A percentile compares a stretch with the other conserved stretches of the same genome.
Evolutionary conservation across 2,329 filamentous ascomycete species (phyloP).

Genomic region (Alternaria angustiovoidea): DNA sequence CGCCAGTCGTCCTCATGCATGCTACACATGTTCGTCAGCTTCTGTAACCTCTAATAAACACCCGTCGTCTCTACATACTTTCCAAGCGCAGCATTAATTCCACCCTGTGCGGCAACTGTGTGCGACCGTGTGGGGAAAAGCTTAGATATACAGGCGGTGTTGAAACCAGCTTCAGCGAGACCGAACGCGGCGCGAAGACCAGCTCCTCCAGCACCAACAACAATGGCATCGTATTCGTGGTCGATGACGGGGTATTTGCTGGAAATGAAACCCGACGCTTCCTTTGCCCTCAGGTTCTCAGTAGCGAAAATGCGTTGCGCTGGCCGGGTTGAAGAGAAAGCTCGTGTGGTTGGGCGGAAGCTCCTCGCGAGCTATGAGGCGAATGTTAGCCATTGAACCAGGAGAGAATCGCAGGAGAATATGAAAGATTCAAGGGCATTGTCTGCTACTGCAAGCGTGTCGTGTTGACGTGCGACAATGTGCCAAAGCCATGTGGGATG

Average conservation of each 20-base stretch:
- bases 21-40: slow-evolving; percentile 47
- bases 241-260: slow-evolving; percentile 97
- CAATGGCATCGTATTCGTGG: slow-evolving; percentile 98
- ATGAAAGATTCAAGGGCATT: not conserved
- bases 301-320: slow-evolving; percentile 86
- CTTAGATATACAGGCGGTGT: slow-evolving; percentile 86
- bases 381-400: slow-evolving; percentile 42
- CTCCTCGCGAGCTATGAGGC: slow-evolving; percentile 67
- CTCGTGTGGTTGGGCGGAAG: slow-evolving; percentile 71
- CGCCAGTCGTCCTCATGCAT: slow-evolving; percentile 99
- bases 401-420: not conserved
- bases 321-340: slow-evolving; percentile 87
- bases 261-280: slow-evolving; percentile 85
- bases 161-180: slow-evolving; percentile 87
- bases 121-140: slow-evolving; percentile 86
- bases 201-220: slow-evolving; percentile 84
- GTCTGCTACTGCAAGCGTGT: not conserved
- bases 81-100: slow-evolving; percentile 86
- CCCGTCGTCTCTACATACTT: slow-evolving; percentile 59
- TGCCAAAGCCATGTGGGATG: slow-evolving; percentile 29
- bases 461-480: slow-evolving; percentile 6
- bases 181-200: slow-evolving; percentile 85
- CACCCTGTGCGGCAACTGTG: slow-evolving; percentile 78
- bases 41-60: not conserved
- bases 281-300: slow-evolving; percentile 87